Conservation (phyloP, 345 rosid species). For the Eutrema japonicum region DNA sequence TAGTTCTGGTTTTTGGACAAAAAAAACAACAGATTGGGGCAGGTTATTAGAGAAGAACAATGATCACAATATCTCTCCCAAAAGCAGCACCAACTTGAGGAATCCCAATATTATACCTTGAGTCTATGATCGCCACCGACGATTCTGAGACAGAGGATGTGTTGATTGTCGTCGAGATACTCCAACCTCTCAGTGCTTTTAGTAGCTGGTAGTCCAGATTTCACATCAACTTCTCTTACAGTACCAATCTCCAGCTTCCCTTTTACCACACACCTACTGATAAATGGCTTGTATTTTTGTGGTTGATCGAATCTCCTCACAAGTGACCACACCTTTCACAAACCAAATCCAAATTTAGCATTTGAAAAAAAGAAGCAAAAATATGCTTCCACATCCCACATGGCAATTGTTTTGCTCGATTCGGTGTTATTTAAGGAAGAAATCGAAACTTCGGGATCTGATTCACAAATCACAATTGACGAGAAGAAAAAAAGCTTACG, state of each 20-base stretch:
- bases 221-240: slow-evolving; percentile 72
- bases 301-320: slow-evolving; percentile 83
- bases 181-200: slow-evolving; percentile 73
- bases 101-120: slow-evolving; percentile 43
- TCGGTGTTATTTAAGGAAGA: too few species aligned
- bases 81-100: too few species aligned
- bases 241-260: slow-evolving; percentile 72
- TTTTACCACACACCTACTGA: slow-evolving; percentile 62
- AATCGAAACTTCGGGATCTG: too few species aligned
- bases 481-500: slow-evolving; percentile 47
- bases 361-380: too few species aligned
- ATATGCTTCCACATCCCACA: too few species aligned
- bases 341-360: not conserved
- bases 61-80: not conserved
- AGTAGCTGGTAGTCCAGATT: slow-evolving; percentile 78
- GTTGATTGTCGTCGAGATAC: slow-evolving; percentile 71
- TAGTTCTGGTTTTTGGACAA: slow-evolving; percentile 61
- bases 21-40: not conserved
- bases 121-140: slow-evolving; percentile 83
- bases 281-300: slow-evolving; percentile 74
- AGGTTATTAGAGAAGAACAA: not conserved
- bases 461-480: too few species aligned
- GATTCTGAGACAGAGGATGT: slow-evolving; percentile 61
- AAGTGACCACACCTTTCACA: slow-evolving; percentile 68
- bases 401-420: too few species aligned